Percentiles rank a stretch among this genome's conserved stretches.
These are phyloP conservation scores for Russula abietina DNA, from an alignment of 768 basidiomycete species.

Conservation along the genomic window DNA sequence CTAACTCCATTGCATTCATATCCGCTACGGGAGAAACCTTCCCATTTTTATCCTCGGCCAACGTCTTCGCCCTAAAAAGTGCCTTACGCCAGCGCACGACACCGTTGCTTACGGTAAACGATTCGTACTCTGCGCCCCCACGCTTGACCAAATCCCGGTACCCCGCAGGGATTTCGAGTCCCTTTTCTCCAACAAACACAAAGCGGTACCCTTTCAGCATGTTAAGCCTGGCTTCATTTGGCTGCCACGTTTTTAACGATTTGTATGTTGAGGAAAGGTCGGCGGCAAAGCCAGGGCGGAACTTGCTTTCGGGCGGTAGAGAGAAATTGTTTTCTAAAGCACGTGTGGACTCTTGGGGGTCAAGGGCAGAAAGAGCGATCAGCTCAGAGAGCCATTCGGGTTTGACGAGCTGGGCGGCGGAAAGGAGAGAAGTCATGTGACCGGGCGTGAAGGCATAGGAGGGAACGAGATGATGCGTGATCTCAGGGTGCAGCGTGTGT, in stretches of 20 bases:
- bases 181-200: conserved; percentile 53
- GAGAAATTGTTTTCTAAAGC: conserved; percentile 46
- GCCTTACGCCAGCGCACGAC: conserved; percentile 46
- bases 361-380: conserved; percentile 42
- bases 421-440: conserved; percentile 54
- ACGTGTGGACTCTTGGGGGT: conserved; percentile 32
- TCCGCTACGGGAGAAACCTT: conserved; percentile 49
- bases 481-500: conserved; percentile 37
- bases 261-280: conserved; percentile 45
- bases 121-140: conserved; percentile 58
- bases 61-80: conserved; percentile 47
- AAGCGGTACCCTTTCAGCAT: conserved; percentile 53
- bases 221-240: conserved; percentile 54
- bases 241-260: conserved; percentile 55
- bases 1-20: conserved; percentile 40
- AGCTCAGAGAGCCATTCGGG: conserved; percentile 63
- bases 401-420: conserved; percentile 53
- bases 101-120: conserved; percentile 49
- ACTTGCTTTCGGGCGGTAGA: conserved; percentile 50
- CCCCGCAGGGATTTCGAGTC: conserved; percentile 44
- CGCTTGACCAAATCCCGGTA: conserved; percentile 49
- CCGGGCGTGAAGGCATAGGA: conserved; percentile 44
- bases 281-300: conserved; percentile 51
- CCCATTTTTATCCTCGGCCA: conserved; percentile 29
- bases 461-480: conserved; percentile 61